Evolutionary conservation across 108 stramenopile genomes (phyloP).

Genomic region (Phaeodactylum tricornutum): DNA sequence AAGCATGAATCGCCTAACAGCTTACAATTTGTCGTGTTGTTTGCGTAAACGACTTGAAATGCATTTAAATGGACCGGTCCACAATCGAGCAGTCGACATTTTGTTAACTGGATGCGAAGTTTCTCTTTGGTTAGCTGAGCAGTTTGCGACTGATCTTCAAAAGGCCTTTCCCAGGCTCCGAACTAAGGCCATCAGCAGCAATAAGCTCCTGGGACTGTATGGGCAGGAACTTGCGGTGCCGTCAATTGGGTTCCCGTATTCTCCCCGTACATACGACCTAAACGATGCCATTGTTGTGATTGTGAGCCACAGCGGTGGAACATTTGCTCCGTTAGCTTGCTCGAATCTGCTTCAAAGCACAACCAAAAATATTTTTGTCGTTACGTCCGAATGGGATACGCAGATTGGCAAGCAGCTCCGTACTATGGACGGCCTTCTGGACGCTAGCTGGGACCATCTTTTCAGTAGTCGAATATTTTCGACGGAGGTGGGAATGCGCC

Average conservation of each 20-base stretch:
- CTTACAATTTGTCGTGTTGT: slow-evolving; percentile 29
- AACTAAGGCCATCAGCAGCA: slow-evolving; percentile 49
- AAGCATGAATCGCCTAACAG: slow-evolving; percentile 51
- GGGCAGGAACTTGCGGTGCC: slow-evolving; percentile 60
- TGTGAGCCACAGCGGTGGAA: slow-evolving; percentile 60
- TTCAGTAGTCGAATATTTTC: slow-evolving; percentile 46
- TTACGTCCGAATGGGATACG: slow-evolving; percentile 57
- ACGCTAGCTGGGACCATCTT: slow-evolving; percentile 8
- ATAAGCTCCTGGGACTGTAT: slow-evolving; percentile 68
- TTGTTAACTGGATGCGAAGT: slow-evolving; percentile 75
- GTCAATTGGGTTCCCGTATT: slow-evolving; percentile 36
- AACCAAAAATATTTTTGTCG: slow-evolving; percentile 44
- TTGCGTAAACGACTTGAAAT: background rate
- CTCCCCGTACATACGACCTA: slow-evolving; percentile 27
- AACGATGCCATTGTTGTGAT: slow-evolving; percentile 60
- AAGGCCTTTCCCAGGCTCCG: slow-evolving; percentile 59
- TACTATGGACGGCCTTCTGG: slow-evolving; percentile 18
- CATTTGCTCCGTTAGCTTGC: slow-evolving; percentile 55
- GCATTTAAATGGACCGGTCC: background rate
- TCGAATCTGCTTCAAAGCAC: slow-evolving; percentile 48
- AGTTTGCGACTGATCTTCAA: slow-evolving; percentile 68
- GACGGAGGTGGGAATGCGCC: slow-evolving; percentile 53
- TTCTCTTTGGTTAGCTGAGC: slow-evolving; percentile 75
- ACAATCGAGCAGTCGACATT: slow-evolving; percentile 39
- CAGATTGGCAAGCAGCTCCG: slow-evolving; percentile 65